phyloP scores from a whole-genome alignment of 2,329 filamentous ascomycete species.

The Chaetomium sp. region DNA sequence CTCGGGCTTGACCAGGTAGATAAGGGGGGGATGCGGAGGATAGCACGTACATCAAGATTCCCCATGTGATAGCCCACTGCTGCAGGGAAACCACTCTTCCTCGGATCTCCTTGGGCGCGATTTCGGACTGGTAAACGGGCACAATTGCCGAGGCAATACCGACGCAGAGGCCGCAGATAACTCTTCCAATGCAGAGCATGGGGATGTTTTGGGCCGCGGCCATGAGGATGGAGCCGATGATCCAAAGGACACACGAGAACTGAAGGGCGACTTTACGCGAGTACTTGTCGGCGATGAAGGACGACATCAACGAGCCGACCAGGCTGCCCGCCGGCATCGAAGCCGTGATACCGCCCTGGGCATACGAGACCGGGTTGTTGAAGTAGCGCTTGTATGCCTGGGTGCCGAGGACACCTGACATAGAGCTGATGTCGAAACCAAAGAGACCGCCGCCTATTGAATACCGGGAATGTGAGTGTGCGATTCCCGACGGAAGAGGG shows the following conservation, averaged over 20 bases:
- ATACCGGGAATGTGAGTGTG: conserved; percentile 1
- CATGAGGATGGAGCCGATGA: conserved; percentile 56
- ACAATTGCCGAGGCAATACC: conserved; percentile 74
- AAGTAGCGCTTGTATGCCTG: conserved; percentile 73
- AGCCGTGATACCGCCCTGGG: conserved; percentile 71
- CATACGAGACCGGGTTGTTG: conserved; percentile 58
- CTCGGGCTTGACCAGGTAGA: neutral
- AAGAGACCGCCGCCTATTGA: conserved; percentile 67
- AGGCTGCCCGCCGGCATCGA: conserved; percentile 75
- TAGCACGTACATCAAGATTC: conserved; percentile 56
- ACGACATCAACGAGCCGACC: conserved; percentile 56
- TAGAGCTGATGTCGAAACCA: conserved; percentile 77
- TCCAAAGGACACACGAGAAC: conserved; percentile 54
- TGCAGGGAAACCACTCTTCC: conserved; percentile 66
- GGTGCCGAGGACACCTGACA: conserved; percentile 69
- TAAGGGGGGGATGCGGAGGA: neutral
- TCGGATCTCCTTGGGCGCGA: conserved; percentile 60
- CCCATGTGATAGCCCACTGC: conserved; percentile 73
- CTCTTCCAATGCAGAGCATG: conserved; percentile 71
- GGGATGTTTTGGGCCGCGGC: conserved; percentile 65
- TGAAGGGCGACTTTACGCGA: conserved; percentile 55
- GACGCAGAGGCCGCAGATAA: conserved; percentile 72
- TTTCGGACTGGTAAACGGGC: conserved; percentile 69
- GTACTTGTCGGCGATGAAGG: conserved; percentile 53
- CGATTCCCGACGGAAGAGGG: neutral